Conservation (phyloP, 2,329 filamentous ascomycete genomes). For the Aspergillus tanneri region DNA sequence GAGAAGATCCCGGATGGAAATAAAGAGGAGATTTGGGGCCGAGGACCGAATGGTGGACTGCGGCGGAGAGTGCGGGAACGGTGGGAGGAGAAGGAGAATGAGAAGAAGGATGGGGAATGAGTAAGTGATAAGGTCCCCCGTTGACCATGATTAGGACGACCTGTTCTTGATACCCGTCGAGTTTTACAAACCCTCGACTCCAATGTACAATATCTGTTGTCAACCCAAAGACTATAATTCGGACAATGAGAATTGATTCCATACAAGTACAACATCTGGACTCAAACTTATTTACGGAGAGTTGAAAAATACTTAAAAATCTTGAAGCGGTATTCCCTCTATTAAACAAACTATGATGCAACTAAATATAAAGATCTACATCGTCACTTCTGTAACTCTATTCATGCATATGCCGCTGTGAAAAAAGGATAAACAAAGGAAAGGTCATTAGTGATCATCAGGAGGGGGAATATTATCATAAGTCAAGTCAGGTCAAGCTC, state of each 20-base stretch:
- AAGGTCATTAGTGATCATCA: conserved; percentile 20
- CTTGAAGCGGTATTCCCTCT: conserved; percentile 11
- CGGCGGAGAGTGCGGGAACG: conserved; percentile 42
- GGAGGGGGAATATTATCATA: conserved; percentile 8
- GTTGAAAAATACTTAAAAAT: not conserved
- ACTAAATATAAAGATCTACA: conserved; percentile 15
- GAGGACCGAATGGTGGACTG: conserved; percentile 41
- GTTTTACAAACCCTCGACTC: not conserved
- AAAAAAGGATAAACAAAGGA: not conserved
- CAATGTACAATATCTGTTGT: conserved; percentile 7
- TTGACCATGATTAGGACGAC: conserved; percentile 10
- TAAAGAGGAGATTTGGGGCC: conserved; percentile 43
- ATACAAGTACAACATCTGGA: not conserved
- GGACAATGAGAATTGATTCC: not conserved
- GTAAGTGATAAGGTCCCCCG: conserved; percentile 11
- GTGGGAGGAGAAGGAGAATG: conserved; percentile 33
- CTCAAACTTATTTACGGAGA: not conserved
- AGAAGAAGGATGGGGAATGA: conserved; percentile 11
- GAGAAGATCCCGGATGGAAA: conserved; percentile 12
- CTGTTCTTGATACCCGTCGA: conserved; percentile 7
- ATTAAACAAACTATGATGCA: conserved; percentile 1
- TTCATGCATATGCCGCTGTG: conserved; percentile 15
- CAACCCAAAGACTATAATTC: conserved; percentile 7
- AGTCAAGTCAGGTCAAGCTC: conserved; percentile 1
- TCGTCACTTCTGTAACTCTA: conserved; percentile 12